Conservation (phyloP, 768 basidiomycete genomes). For the Calocera viscosa region DNA sequence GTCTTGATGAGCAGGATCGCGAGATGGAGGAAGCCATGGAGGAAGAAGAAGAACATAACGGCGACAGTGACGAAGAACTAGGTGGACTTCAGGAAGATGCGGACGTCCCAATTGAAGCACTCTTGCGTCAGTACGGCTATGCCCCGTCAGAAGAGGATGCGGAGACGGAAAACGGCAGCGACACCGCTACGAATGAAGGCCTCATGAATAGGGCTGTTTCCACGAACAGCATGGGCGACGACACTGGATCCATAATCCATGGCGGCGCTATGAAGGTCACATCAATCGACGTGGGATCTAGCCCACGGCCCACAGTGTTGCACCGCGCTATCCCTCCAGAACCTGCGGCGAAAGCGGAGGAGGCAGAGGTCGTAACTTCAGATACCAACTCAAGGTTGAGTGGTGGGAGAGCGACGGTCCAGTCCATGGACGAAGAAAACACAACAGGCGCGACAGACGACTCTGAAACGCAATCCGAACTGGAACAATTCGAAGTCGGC, state of each 20-base stretch:
- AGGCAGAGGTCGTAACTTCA: slow-evolving; percentile 13
- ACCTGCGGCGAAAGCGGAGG: slow-evolving; percentile 14
- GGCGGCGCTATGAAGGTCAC: too few relatives aligned
- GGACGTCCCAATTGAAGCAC: slow-evolving; percentile 32
- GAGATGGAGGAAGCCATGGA: slow-evolving; percentile 30
- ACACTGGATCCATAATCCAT: too few relatives aligned
- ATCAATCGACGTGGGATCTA: too few relatives aligned
- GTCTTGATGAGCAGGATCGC: slow-evolving; percentile 27
- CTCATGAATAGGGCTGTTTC: background rate
- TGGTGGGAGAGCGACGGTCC: slow-evolving; percentile 14
- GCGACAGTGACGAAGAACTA: slow-evolving; percentile 30
- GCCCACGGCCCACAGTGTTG: too few relatives aligned
- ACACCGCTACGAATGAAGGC: background rate
- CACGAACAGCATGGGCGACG: too few relatives aligned
- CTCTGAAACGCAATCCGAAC: background rate
- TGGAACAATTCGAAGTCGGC: slow-evolving; percentile 12
- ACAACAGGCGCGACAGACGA: slow-evolving; percentile 7
- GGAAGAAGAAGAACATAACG: slow-evolving; percentile 32
- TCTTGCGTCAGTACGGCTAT: slow-evolving; percentile 30
- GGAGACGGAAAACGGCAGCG: background rate
- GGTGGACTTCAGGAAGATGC: slow-evolving; percentile 30
- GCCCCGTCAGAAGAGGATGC: slow-evolving; percentile 13
- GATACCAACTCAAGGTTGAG: too few relatives aligned
- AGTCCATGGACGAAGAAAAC: slow-evolving; percentile 18
- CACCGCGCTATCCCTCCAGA: too few relatives aligned